Percentiles rank a stretch among this genome's conserved stretches.
phyloP scores from a whole-genome alignment of 805 yeast genomes.

The Saturnispora serradocipensis region DNA sequence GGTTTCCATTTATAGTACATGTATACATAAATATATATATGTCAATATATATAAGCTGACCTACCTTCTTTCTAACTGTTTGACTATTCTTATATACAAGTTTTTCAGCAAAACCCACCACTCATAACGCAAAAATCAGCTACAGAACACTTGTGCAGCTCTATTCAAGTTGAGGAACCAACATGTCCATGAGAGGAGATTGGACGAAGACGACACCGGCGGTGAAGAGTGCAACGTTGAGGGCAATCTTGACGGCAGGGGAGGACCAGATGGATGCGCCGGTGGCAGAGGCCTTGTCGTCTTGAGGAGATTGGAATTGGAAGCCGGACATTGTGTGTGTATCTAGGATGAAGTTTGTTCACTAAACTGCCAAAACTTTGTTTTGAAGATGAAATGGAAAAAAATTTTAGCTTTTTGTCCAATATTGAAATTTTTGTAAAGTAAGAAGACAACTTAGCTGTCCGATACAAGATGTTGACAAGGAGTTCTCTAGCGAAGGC shows the following conservation, averaged over 20 bases:
- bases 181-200: constrained; percentile 71
- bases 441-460: not conserved
- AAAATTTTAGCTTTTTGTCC: not conserved
- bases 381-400: not conserved
- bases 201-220: constrained; percentile 71
- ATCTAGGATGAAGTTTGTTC: not conserved
- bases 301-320: constrained; percentile 19
- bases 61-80: not conserved
- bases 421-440: not conserved
- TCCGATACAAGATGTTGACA: not conserved
- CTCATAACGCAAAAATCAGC: not conserved
- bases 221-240: constrained; percentile 56
- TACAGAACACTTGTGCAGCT: not conserved
- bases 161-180: constrained; percentile 55
- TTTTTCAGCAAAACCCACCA: not conserved
- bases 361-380: not conserved
- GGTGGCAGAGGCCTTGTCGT: constrained; percentile 21
- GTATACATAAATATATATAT: not conserved
- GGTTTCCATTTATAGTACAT: not conserved
- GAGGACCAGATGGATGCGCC: constrained; percentile 45
- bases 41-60: not conserved
- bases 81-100: not conserved
- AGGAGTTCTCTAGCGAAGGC: not conserved
- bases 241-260: constrained; percentile 56
- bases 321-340: constrained; percentile 25